phyloP scores from a whole-genome alignment of 805 yeast genomes.

The Cyberlindnera galapagoensis region DNA sequence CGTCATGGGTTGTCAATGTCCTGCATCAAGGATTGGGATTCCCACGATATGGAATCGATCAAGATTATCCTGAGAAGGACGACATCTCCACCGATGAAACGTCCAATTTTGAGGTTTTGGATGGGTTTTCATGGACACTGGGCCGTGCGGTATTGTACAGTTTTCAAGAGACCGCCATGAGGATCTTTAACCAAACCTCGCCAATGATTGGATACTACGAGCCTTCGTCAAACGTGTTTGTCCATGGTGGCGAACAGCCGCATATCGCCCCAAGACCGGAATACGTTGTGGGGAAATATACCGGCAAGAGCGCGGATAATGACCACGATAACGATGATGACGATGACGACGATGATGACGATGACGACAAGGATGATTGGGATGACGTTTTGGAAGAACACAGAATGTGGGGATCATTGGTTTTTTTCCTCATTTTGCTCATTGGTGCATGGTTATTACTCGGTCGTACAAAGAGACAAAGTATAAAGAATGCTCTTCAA shows the following conservation, averaged over 20 bases:
- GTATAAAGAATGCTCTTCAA: constrained; percentile 12
- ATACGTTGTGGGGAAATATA: constrained; percentile 22
- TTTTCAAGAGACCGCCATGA: constrained; percentile 38
- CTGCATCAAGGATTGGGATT: constrained; percentile 57
- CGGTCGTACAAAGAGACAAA: constrained; percentile 25
- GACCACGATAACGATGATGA: constrained; percentile 25
- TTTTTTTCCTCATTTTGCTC: constrained; percentile 26
- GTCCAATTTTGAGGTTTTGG: constrained; percentile 37
- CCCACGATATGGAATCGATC: constrained; percentile 42
- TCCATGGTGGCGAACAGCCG: constrained; percentile 46
- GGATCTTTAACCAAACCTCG: constrained; percentile 5
- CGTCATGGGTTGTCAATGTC: constrained; percentile 52
- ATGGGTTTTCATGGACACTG: constrained; percentile 47
- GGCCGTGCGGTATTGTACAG: constrained; percentile 61
- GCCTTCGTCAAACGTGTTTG: constrained; percentile 40
- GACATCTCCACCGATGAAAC: constrained; percentile 13
- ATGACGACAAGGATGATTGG: constrained; percentile 34
- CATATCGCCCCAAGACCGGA: constrained; percentile 38
- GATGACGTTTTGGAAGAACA: constrained; percentile 28
- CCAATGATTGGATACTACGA: constrained; percentile 39
- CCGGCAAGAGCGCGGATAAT: constrained; percentile 17
- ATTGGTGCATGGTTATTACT: constrained; percentile 29
- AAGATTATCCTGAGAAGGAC: no score
- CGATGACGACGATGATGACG: constrained; percentile 25
- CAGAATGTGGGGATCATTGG: constrained; percentile 31